Evolutionary conservation across 176 grass and related monocot species (phyloP), one percentile per base, ranked within the genome.

Genomic region (Carex parvula): DNA sequence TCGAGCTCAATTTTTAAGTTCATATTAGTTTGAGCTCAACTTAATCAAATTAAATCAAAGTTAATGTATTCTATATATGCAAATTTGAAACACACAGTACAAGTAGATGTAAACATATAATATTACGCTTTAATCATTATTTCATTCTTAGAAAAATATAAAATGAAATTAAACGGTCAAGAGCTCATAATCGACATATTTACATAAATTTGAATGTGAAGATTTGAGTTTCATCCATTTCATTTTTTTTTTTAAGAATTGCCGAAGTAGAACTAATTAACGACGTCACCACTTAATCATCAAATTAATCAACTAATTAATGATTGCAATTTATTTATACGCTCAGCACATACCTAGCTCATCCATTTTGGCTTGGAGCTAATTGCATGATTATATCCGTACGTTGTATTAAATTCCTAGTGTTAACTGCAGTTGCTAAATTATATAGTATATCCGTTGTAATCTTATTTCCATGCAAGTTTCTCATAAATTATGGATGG

Each of bases 401-500:
- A n/a, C 9, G 3, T 52, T 82, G 21, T 42, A 50, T 10, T 50
- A 50, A 0, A 50, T 50, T 50, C 37, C 59, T 82, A 50, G 60
- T 82, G 80, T 52, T n/a, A n/a, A n/a, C n/a, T 53, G 80, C 80
- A 82, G 60, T 82, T 82, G 60, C 10, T 20, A 52, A 64, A 66
- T 82, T 82, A 22, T 50, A 41, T 39, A 76, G 70, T 73, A 80
- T 35, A 29, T 24, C 22, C 22, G 22, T 24, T 24, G 22, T 24
- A 24, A 65, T 46, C 37, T 82, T 46, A 82, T 63, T 50, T 50
- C 29, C 61, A 82, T 72, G 16, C 18, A 62, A 67, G 39, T 53
- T 48, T 82, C n/a, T 52, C 21, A 54, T 64, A 41, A 82, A 50
- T 82, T 41, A 59, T 62, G 48, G 22, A 62, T 12, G 57, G 59